Base-by-base conservation (phyloP, 768 basidiomycete genomes). In the Royoungia palumana region DNA sequence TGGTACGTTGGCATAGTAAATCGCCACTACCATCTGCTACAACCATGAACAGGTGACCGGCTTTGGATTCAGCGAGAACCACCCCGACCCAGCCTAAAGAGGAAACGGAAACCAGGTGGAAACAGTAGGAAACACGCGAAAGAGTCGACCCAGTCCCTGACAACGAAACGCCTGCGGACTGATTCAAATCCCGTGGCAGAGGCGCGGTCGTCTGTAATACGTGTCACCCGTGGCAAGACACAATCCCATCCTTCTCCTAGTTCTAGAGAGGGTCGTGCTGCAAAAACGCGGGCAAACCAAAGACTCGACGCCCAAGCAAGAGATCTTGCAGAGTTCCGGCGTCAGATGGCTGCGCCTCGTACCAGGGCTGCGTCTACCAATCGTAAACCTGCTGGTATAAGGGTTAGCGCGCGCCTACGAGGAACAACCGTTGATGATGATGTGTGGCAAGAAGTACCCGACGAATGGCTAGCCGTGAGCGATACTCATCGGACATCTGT, bases 41-140 rank as follows among this genome's bases (percentile, higher is more conserved):
- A 28, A 39, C 22, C 10, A 16, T 39, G n/a, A 32, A 38, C 48
- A 89, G 89, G 80, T 46, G 85, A 91, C 60, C 84, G 91, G 20
- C 73, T 94, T 20, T 94, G 91, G 91, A 80, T 91, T 37, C 90
- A 93, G 62, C 85, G 87, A n/a, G 70, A 73, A 25, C 76, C 72
- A 11, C 83, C 80, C 2, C 80, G 74, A 59, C 72, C 72, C 40
- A 63, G 52, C 13, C 54, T 69, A 32, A 78, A 80, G 47, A 65
- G 71, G 44, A 74, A 72, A 37, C 70, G 77, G 46, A 71, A 72
- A 47, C 59, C 69, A 24, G 56, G 63, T 42, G 53, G 44, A 27
- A 58, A 45, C 34, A 24, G 45, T 17, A 60, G 48, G 36, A 41
- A 50, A 22, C 37, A 35, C 6, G 57, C 52, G 34, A 70, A 66